Percentiles rank a stretch among this genome's conserved stretches.
phyloP scores from a whole-genome alignment of 1,284 basidiomycete species.

The Laetiporus sulphureus region DNA sequence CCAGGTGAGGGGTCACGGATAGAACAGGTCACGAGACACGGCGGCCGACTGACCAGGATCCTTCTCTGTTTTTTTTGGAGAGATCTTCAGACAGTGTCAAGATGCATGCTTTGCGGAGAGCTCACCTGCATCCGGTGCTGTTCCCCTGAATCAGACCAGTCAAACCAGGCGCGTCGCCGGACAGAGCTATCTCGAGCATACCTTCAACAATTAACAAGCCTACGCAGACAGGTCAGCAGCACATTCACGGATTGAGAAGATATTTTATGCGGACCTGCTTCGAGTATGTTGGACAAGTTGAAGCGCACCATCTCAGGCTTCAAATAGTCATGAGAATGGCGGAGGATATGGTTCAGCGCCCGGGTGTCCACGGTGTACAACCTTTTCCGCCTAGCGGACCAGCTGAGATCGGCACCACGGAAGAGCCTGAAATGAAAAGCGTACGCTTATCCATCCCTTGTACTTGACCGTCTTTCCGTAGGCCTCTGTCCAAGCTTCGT shows the following conservation, averaged over 20 bases:
- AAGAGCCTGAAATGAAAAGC: conserved; percentile 11
- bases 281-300: conserved; percentile 20
- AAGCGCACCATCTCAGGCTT: conserved; percentile 23
- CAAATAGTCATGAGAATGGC: conserved; percentile 27
- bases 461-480: conserved; percentile 49
- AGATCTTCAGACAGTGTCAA: not conserved
- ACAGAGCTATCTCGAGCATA: not conserved
- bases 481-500: conserved; percentile 47
- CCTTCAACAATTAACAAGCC: conserved; percentile 8
- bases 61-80: conserved; percentile 19
- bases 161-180: too few species aligned
- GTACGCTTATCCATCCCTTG: conserved; percentile 39
- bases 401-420: conserved; percentile 6
- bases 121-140: conserved; percentile 7
- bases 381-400: conserved; percentile 32
- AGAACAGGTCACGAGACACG: too few species aligned
- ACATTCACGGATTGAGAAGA: not conserved
- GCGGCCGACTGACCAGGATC: conserved; percentile 24
- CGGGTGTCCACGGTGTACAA: conserved; percentile 35
- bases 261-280: conserved; percentile 18
- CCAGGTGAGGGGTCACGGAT: too few species aligned
- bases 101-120: not conserved
- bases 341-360: conserved; percentile 32
- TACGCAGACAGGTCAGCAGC: not conserved
- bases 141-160: conserved; percentile 1